These are phyloP conservation scores for Exophiala mesophila DNA, from an alignment of 2,329 filamentous ascomycete species.

Conservation along the genomic window DNA sequence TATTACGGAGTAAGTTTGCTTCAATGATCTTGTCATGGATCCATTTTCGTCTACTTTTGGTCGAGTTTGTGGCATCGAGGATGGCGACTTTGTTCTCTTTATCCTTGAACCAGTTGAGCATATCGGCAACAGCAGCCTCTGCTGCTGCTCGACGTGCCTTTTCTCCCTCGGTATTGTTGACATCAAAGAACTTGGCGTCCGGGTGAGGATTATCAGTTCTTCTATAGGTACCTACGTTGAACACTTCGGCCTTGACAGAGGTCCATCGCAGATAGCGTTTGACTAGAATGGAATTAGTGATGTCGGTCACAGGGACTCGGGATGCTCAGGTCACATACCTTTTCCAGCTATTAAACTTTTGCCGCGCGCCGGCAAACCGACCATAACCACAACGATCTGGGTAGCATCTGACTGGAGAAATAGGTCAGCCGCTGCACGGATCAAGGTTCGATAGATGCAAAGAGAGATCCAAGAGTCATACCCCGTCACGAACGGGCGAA, in stretches of 20 bases:
- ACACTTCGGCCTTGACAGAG: constrained; percentile 85
- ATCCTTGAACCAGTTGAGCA: constrained; percentile 84
- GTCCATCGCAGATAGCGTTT: constrained; percentile 96
- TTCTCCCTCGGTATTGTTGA: constrained; percentile 82
- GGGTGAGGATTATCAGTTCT: constrained; percentile 86
- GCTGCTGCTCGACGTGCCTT: constrained; percentile 81
- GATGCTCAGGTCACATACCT: constrained; percentile 50
- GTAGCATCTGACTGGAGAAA: constrained; percentile 62
- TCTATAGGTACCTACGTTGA: constrained; percentile 96
- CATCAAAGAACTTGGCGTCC: constrained; percentile 92
- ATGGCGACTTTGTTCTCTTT: constrained; percentile 81
- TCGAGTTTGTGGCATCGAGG: constrained; percentile 94
- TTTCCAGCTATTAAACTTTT: constrained; percentile 98
- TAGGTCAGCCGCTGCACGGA: constrained; percentile 12
- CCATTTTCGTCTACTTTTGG: constrained; percentile 83
- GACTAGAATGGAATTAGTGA: constrained; percentile 49
- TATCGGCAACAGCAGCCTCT: constrained; percentile 85
- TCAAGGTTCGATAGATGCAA: neutral
- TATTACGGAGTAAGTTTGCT: constrained; percentile 65
- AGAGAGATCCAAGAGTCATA: constrained; percentile 9
- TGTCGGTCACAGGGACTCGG: neutral
- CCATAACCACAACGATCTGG: constrained; percentile 98
- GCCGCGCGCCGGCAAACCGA: constrained; percentile 87
- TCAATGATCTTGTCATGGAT: constrained; percentile 73
- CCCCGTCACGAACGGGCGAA: constrained; percentile 15